phyloP scores from a whole-genome alignment of 2,329 filamentous ascomycete species.

The Alternaria sp. region DNA sequence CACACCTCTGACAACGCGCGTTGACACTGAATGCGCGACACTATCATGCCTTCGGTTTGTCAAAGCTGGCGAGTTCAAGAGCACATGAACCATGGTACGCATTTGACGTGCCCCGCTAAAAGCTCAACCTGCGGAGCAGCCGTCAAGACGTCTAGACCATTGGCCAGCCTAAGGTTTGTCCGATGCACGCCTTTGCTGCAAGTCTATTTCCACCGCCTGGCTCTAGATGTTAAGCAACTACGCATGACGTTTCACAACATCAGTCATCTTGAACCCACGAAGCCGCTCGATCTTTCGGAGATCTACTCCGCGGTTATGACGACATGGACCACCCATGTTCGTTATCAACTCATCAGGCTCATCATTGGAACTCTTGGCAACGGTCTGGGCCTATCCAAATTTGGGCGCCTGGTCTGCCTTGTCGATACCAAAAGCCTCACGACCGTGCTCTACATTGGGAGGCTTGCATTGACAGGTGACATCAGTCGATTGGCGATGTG shows the following conservation, averaged over 20 bases:
- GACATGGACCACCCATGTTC: conserved; percentile 22
- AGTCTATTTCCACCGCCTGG: background rate
- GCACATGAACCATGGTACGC: conserved; percentile 7
- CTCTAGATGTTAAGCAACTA: background rate
- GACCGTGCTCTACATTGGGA: conserved; percentile 11
- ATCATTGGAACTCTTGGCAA: conserved; percentile 37
- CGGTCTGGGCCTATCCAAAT: conserved; percentile 30
- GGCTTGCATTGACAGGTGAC: conserved; percentile 16
- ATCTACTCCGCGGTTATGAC: conserved; percentile 23
- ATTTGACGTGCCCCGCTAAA: conserved; percentile 11
- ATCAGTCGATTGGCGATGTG: background rate
- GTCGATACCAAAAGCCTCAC: conserved; percentile 10
- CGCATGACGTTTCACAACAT: background rate
- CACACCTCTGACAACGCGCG: conserved; percentile 4
- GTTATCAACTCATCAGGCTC: conserved; percentile 14
- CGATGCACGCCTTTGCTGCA: background rate
- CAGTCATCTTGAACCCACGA: background rate
- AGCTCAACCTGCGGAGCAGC: conserved; percentile 3
- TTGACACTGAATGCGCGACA: conserved; percentile 1
- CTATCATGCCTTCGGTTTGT: conserved; percentile 4
- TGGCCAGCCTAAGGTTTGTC: background rate
- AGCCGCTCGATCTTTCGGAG: conserved; percentile 6
- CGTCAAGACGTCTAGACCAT: background rate
- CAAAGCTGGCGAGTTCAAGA: conserved; percentile 4
- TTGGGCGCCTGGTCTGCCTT: conserved; percentile 11